These are phyloP conservation scores for Fusarium odoratissimum DNA, from an alignment of 2,329 filamentous ascomycete genomes.

Conservation along the genomic window DNA sequence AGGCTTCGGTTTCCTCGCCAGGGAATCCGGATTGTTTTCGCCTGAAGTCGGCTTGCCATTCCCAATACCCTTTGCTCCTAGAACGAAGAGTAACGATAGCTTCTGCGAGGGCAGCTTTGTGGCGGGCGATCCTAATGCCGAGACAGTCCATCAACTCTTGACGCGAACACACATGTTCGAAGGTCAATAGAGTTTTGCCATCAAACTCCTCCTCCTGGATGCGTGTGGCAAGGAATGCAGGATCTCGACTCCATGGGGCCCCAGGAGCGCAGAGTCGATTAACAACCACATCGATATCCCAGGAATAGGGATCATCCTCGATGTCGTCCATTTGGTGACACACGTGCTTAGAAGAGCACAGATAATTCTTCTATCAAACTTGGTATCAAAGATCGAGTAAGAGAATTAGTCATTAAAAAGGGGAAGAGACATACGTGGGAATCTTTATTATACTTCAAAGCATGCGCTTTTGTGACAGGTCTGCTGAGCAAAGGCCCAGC, in stretches of 20 bases:
- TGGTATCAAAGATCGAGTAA: background rate
- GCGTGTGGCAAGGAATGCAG: slow-evolving; percentile 61
- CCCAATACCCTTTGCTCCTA: slow-evolving; percentile 62
- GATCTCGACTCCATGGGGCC: slow-evolving; percentile 63
- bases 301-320: slow-evolving; percentile 75
- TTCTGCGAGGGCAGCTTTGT: slow-evolving; percentile 67
- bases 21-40: slow-evolving; percentile 32
- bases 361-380: slow-evolving; percentile 5
- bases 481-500: slow-evolving; percentile 31
- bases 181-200: slow-evolving; percentile 72
- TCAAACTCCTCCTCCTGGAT: slow-evolving; percentile 73
- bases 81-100: slow-evolving; percentile 68
- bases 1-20: slow-evolving; percentile 16
- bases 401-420: background rate
- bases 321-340: slow-evolving; percentile 43
- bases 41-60: slow-evolving; percentile 44
- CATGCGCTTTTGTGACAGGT: slow-evolving; percentile 21
- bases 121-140: slow-evolving; percentile 66
- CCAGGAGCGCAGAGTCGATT: slow-evolving; percentile 69
- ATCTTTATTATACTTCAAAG: slow-evolving; percentile 2
- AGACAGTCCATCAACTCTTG: slow-evolving; percentile 65
- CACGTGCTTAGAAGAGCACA: slow-evolving; percentile 2
- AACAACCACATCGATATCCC: slow-evolving; percentile 76
- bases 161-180: slow-evolving; percentile 62
- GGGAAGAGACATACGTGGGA: background rate